Percentiles rank a stretch among this genome's conserved stretches.
Evolutionary conservation across 805 yeast species (phyloP).

Genomic region (Saturnispora bothae): DNA sequence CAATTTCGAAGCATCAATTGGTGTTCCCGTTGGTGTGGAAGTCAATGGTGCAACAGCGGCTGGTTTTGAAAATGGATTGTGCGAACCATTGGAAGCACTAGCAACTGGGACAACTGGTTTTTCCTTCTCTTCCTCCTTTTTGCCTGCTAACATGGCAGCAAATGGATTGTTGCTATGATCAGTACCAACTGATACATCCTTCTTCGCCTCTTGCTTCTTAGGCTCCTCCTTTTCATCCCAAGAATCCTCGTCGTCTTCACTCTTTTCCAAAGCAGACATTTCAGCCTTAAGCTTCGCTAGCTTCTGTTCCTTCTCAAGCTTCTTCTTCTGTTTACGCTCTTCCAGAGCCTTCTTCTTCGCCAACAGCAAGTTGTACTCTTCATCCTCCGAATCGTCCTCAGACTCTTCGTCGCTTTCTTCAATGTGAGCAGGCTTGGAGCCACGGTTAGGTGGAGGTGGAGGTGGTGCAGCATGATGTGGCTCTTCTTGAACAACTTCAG

Average conservation of each 20-base stretch:
- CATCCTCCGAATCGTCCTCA: constrained; percentile 34
- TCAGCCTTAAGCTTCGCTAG: constrained; percentile 48
- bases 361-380: constrained; percentile 33
- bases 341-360: constrained; percentile 40
- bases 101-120: background rate
- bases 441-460: constrained; percentile 14
- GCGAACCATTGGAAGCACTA: constrained; percentile 14
- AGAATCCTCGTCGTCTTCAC: constrained; percentile 25
- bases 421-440: constrained; percentile 3
- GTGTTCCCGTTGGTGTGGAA: constrained; percentile 16
- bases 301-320: constrained; percentile 49
- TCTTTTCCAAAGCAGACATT: constrained; percentile 40
- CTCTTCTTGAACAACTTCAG: background rate
- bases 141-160: constrained; percentile 13
- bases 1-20: constrained; percentile 45
- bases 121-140: constrained; percentile 6
- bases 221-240: constrained; percentile 13
- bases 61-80: constrained; percentile 55
- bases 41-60: constrained; percentile 13
- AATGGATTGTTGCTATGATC: constrained; percentile 13
- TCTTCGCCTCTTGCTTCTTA: constrained; percentile 6
- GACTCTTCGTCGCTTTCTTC: background rate
- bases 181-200: constrained; percentile 1
- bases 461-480: constrained; percentile 11
- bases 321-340: constrained; percentile 24